Conservation (phyloP, 2,329 filamentous ascomycete species). For the Talaromyces sp. region DNA sequence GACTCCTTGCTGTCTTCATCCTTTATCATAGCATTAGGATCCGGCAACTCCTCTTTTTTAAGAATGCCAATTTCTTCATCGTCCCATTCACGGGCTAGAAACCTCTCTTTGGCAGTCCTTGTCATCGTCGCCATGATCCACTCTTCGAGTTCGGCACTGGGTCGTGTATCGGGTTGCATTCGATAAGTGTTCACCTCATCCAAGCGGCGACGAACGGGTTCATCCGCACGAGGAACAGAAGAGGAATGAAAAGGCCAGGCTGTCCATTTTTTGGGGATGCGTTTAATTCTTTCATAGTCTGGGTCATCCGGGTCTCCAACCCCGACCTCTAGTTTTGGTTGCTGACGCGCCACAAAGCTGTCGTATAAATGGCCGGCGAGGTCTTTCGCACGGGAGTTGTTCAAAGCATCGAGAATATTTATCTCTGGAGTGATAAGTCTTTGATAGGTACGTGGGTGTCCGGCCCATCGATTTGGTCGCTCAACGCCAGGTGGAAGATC, state of each 20-base stretch:
- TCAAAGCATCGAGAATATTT: constrained; percentile 64
- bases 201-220: constrained; percentile 53
- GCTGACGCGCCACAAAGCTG: constrained; percentile 67
- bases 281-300: constrained; percentile 33
- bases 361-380: constrained; percentile 79
- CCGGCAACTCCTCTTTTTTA: constrained; percentile 15
- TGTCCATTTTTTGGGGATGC: constrained; percentile 67
- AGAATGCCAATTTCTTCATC: constrained; percentile 7
- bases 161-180: constrained; percentile 46
- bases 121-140: constrained; percentile 68
- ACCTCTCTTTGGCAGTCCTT: constrained; percentile 68
- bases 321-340: constrained; percentile 28
- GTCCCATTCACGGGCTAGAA: constrained; percentile 48
- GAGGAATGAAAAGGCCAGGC: constrained; percentile 76
- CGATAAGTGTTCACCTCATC: constrained; percentile 58
- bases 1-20: constrained; percentile 12
- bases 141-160: constrained; percentile 69
- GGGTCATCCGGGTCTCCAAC: constrained; percentile 7
- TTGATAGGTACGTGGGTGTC: constrained; percentile 69
- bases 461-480: constrained; percentile 64
- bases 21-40: constrained; percentile 19
- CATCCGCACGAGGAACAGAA: constrained; percentile 62
- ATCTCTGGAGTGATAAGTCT: constrained; percentile 91
- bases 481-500: constrained; percentile 19
- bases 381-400: constrained; percentile 65